Percentiles rank a stretch among this genome's conserved stretches.
These are phyloP conservation scores for Fusarium ramigenum DNA, from an alignment of 2,329 filamentous ascomycete species.

Conservation along the genomic window DNA sequence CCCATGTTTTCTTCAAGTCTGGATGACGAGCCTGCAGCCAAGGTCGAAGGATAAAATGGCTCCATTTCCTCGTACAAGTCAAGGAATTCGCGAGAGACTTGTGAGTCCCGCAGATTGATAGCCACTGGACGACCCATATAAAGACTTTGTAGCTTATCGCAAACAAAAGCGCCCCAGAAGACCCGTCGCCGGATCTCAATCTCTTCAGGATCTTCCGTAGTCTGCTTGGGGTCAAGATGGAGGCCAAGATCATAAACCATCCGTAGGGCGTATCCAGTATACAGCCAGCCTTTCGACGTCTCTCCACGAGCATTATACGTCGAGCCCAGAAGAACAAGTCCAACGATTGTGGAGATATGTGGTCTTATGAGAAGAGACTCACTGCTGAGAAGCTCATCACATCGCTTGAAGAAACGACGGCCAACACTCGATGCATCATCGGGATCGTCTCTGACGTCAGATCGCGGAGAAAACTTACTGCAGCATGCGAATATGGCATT, in stretches of 20 bases:
- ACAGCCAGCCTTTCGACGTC: conserved; percentile 13
- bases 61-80: conserved; percentile 17
- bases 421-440: background rate
- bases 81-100: conserved; percentile 1
- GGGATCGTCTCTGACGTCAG: background rate
- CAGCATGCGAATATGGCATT: conserved; percentile 14
- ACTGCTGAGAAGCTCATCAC: conserved; percentile 1
- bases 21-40: fast-evolving
- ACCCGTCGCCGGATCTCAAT: conserved; percentile 6
- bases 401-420: background rate
- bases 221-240: background rate
- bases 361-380: background rate
- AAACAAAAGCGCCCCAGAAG: conserved; percentile 49
- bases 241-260: conserved; percentile 16
- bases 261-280: background rate
- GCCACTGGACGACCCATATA: conserved; percentile 12
- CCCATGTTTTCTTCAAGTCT: background rate
- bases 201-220: background rate
- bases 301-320: conserved; percentile 12
- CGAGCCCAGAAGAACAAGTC: conserved; percentile 3
- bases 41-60: background rate
- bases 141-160: conserved; percentile 47
- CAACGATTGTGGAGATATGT: conserved; percentile 1
- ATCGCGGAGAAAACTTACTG: conserved; percentile 6
- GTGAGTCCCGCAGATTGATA: background rate